Conservation (phyloP, 495 filamentous ascomycete genomes). For the Wilcoxina mikolae region DNA sequence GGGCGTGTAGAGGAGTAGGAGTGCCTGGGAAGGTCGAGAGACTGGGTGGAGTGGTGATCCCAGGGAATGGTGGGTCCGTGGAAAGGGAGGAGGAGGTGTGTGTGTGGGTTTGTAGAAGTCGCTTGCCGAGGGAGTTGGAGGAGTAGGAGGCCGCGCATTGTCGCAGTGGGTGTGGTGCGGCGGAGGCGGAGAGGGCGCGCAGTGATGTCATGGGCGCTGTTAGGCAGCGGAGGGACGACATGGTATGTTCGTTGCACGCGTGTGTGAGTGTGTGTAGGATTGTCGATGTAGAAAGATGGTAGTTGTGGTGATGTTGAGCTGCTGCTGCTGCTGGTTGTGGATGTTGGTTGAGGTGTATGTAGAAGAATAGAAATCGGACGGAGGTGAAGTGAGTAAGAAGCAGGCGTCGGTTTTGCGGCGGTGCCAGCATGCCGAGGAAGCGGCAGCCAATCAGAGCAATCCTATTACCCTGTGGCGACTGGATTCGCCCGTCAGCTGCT, state of each 20-base stretch:
- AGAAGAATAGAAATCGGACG: background rate
- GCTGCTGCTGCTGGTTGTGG: background rate
- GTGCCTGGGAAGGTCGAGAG: background rate
- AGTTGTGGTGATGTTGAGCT: background rate
- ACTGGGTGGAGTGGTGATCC: background rate
- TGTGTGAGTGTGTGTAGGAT: background rate
- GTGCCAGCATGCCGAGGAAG: background rate
- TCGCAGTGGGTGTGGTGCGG: slow-evolving; percentile 6
- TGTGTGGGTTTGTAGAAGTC: slow-evolving; percentile 19
- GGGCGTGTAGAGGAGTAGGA: background rate
- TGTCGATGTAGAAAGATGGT: background rate
- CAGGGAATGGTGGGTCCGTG: slow-evolving; percentile 12
- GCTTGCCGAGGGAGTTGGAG: slow-evolving; percentile 6
- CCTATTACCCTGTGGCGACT: too few species aligned
- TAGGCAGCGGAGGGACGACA: background rate
- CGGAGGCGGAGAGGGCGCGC: slow-evolving; percentile 2
- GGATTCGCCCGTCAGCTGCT: too few species aligned
- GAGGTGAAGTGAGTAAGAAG: background rate
- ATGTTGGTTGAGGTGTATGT: background rate
- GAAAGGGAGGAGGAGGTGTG: slow-evolving; percentile 6
- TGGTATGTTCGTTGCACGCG: background rate
- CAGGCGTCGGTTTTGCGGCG: background rate
- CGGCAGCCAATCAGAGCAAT: too few species aligned
- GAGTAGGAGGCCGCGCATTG: slow-evolving; percentile 15
- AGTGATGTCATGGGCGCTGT: slow-evolving; percentile 8